phyloP scores from a whole-genome alignment of 2,329 filamentous ascomycete genomes.

The Claviceps humidiphila region DNA sequence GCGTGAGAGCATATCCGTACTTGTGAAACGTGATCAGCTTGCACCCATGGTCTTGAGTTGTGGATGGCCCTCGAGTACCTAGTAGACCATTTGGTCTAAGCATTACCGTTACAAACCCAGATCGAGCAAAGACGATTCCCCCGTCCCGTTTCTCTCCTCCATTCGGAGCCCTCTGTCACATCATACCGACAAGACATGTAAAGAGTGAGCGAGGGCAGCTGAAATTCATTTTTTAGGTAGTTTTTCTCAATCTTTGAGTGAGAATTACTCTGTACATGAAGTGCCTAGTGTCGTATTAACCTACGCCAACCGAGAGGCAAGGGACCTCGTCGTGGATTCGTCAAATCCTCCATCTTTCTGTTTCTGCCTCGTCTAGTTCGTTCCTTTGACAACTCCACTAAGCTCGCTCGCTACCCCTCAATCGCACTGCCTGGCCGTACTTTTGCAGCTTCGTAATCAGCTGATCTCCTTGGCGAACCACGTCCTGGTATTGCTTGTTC shows the following conservation, averaged over 20 bases:
- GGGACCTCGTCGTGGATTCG: background rate
- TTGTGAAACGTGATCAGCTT: too few relatives aligned
- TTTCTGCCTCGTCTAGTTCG: background rate
- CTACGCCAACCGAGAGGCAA: too few relatives aligned
- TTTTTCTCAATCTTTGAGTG: background rate
- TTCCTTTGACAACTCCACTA: constrained; percentile 24
- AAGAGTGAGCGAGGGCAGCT: background rate
- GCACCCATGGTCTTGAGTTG: too few relatives aligned
- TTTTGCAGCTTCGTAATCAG: constrained; percentile 98
- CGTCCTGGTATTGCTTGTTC: constrained; percentile 98
- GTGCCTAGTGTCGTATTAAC: background rate
- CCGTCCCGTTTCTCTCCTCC: background rate
- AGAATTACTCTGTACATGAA: background rate
- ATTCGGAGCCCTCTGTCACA: background rate
- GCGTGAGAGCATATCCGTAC: too few relatives aligned
- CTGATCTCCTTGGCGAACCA: constrained; percentile 94
- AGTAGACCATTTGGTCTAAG: too few relatives aligned
- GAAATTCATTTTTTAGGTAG: background rate
- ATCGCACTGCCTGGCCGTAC: constrained; percentile 89
- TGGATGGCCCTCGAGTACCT: too few relatives aligned
- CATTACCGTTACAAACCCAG: too few relatives aligned
- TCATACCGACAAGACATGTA: background rate
- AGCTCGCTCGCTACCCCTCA: constrained; percentile 88
- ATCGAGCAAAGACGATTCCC: too few relatives aligned
- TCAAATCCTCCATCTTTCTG: background rate